Base-by-base conservation (phyloP, 495 filamentous ascomycete species). In the Aspergillus incahuasiensis region DNA sequence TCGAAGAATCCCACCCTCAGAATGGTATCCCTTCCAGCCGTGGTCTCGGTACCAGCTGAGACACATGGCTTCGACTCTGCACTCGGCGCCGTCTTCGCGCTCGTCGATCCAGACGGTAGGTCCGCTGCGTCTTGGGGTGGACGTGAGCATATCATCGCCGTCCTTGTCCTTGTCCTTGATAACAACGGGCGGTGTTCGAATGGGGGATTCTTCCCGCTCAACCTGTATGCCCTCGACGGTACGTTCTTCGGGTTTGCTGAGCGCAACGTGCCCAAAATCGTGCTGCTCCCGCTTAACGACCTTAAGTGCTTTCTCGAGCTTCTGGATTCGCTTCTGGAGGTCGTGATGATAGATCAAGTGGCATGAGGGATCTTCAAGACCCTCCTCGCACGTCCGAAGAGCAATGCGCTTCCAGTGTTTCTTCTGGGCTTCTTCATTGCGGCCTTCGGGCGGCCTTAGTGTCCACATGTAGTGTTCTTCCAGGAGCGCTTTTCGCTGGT, bases 21-120 rank as follows among this genome's bases (percentile, higher is more conserved):
- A 83, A 70, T 98, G 94, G 65, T 92, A 96, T 13, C 94, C 94
- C 65, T 96, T 95, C 88, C 88, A 97, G 7, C 91, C 92, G 50
- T 88, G 79, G 22, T 79, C 78, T 34, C 88, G 83, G 69, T 97
- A 98, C 74, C 83, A 79, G 43, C 83, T 89, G 41, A 98, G 77
- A 67, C 92, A 97, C 92, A 98, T 95, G 45, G 77, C 88, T 72
- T 98, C 94, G 12, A 97, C 89, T 64, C 79, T 74, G 63, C 90
- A 92, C 70, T 95, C 85, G 18, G 78, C 83, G 35, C 79, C 81
- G 39, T 72, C 79, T 65, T 85, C 84, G 2, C 75, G 64, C 58
- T 85, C 85, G 68, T 97, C 90, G 19, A 94, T 67, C 94, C 94
- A 98, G 35, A 88, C 75, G 0, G 94, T 97, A 61, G 94, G 90